Evolutionary conservation across 352 stramenopile species (phyloP), one percentile per base, ranked within the genome.

Genomic region (Pythium sp.): DNA sequence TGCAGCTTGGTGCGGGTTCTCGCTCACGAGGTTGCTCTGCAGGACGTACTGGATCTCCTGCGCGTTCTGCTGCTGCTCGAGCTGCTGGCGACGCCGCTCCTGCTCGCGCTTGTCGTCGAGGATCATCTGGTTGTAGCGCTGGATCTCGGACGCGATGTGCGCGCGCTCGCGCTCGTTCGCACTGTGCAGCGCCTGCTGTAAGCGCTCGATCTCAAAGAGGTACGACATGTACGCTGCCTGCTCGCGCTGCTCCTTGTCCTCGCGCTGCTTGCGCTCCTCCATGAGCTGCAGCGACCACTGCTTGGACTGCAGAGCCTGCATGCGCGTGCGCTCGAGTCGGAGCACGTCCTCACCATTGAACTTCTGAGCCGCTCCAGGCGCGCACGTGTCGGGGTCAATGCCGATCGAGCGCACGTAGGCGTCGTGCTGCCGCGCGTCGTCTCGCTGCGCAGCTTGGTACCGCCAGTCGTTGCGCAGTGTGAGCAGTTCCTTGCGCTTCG

Each of bases 381-480:
- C 81, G 32, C 82, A 91, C 0, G 41, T 76, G 38, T 91, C 82
- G 0, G 77, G 82, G 26, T 88, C 76, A n/a, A 92, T 86, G 5
- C 77, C 71, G 5, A 78, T 51, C 2, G 72, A 65, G 0, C 78
- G 81, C 28, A 73, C 73, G 1, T 62, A 63, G 1, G 76, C 75
- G 20, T 84, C 71, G 8, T 70, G 72, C 12, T 76, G 70, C 22
- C 69, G 68, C n/a, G 56, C 73, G 3, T 78, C 58, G 2, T 78
- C 69, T 0, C 64, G 49, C 67, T 84, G 65, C 1, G 63, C 70
- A 8, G 58, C 64, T n/a, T 93, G 86, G 20, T 72, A 58, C 8
- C 75, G 61, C 83, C 86, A 93, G 73, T 92, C 82, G 58, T 87
- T 90, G 18, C 79, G 77, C 41, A 94, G 73, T 34, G 81, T 90